Evolutionary conservation across 495 filamentous ascomycete species (phyloP).

Genomic region (Choiromyces venosus): DNA sequence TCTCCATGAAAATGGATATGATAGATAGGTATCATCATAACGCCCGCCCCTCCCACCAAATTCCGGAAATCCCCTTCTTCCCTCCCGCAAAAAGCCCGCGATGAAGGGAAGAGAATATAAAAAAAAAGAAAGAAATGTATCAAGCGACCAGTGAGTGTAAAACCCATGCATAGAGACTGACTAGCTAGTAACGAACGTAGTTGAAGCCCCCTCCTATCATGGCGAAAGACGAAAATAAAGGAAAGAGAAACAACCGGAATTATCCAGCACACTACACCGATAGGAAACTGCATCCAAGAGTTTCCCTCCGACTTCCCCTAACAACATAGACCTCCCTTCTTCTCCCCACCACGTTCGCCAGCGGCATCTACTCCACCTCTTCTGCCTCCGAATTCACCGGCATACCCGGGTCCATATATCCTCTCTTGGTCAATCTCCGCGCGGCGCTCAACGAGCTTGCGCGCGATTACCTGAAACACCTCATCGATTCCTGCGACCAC

Average conservation of each 20-base stretch:
- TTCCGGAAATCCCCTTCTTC: background rate
- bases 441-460: slow-evolving; percentile 79
- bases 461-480: slow-evolving; percentile 88
- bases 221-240: background rate
- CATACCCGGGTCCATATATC: slow-evolving; percentile 14
- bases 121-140: background rate
- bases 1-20: background rate
- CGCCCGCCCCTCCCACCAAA: too few relatives aligned
- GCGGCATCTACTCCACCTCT: slow-evolving; percentile 14
- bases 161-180: background rate
- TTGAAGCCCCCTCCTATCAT: background rate
- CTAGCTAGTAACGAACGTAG: background rate
- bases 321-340: slow-evolving; percentile 35
- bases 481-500: slow-evolving; percentile 65
- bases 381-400: slow-evolving; percentile 18
- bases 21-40: background rate
- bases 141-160: background rate
- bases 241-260: background rate
- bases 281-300: background rate
- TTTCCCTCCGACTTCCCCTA: slow-evolving; percentile 8
- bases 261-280: background rate
- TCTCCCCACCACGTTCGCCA: slow-evolving; percentile 23
- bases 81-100: background rate
- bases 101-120: background rate
- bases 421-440: slow-evolving; percentile 38